A percentile compares a stretch with the other conserved stretches of the same genome.
These are phyloP conservation scores for Fusarium dlaminii DNA, from an alignment of 2,329 filamentous ascomycete genomes.

Conservation along the genomic window DNA sequence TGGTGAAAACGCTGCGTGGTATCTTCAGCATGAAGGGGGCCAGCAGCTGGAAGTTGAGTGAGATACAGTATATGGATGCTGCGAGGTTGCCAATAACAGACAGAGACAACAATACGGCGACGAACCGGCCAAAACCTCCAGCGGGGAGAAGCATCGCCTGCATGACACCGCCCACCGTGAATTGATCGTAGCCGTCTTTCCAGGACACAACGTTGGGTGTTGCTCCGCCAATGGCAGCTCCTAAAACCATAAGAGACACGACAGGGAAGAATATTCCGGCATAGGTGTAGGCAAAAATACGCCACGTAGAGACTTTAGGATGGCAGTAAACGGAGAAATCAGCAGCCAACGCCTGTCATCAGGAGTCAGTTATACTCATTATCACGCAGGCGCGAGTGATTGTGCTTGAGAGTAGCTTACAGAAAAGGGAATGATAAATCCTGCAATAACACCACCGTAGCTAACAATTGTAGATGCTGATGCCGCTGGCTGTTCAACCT, in stretches of 20 bases:
- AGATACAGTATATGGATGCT: not conserved
- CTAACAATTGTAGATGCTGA: not conserved
- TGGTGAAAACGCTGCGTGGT: not conserved
- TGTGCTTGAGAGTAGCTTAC: not conserved
- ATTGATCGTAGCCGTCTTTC: not conserved
- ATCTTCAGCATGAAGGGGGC: not conserved
- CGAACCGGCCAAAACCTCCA: not conserved
- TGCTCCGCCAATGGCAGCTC: not conserved
- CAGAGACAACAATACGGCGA: not conserved
- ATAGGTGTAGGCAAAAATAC: not conserved
- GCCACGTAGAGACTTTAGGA: not conserved
- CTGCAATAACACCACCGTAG: not conserved
- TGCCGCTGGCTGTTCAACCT: not conserved
- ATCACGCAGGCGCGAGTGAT: fast-evolving
- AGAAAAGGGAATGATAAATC: not conserved
- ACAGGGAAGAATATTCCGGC: not conserved
- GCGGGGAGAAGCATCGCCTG: not conserved
- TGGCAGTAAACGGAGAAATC: not conserved
- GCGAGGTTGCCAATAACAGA: not conserved
- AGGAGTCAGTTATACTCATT: not conserved
- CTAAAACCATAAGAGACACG: not conserved
- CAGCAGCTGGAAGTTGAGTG: not conserved
- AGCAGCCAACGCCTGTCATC: not conserved
- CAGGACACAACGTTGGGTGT: not conserved
- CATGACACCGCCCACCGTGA: not conserved